These are phyloP conservation scores for Ophiostoma pallidulum DNA, from an alignment of 2,329 filamentous ascomycete genomes.

Conservation along the genomic window DNA sequence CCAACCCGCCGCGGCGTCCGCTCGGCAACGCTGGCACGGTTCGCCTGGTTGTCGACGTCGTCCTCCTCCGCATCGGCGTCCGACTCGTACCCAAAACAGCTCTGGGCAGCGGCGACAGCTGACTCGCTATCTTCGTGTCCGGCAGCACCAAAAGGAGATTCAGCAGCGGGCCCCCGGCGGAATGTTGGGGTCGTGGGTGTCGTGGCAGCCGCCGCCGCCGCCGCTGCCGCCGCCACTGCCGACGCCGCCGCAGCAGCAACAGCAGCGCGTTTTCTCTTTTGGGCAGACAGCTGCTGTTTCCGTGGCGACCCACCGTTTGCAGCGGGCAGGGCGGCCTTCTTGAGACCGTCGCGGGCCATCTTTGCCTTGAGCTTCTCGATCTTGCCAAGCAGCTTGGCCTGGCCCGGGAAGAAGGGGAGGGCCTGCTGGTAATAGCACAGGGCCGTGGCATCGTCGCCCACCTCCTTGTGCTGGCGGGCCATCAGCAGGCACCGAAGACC, in stretches of 20 bases:
- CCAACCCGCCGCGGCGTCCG: slow-evolving; percentile 2
- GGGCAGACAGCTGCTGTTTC: background rate
- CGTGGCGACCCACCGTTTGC: background rate
- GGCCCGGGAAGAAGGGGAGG: slow-evolving; percentile 74
- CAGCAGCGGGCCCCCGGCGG: slow-evolving; percentile 20
- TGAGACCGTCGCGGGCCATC: slow-evolving; percentile 27
- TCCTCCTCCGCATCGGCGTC: slow-evolving; percentile 35
- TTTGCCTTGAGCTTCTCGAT: slow-evolving; percentile 53
- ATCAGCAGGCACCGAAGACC: slow-evolving; percentile 81
- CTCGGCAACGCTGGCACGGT: slow-evolving; percentile 22
- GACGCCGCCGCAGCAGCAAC: background rate
- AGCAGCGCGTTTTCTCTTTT: slow-evolving; percentile 9
- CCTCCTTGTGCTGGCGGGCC: slow-evolving; percentile 81
- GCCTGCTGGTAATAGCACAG: slow-evolving; percentile 81
- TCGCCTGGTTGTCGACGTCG: slow-evolving; percentile 31
- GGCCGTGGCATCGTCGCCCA: slow-evolving; percentile 68
- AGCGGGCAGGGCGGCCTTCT: too few relatives aligned
- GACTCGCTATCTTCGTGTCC: slow-evolving; percentile 13
- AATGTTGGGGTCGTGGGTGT: slow-evolving; percentile 31
- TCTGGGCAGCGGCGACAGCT: slow-evolving; percentile 28
- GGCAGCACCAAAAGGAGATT: background rate
- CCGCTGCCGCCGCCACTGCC: slow-evolving; percentile 19
- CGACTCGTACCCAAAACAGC: slow-evolving; percentile 31
- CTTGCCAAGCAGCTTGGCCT: slow-evolving; percentile 65
- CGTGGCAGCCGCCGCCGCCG: slow-evolving; percentile 5